phyloP scores from a whole-genome alignment of 345 rosid species.

The Eucalyptus regnans region DNA sequence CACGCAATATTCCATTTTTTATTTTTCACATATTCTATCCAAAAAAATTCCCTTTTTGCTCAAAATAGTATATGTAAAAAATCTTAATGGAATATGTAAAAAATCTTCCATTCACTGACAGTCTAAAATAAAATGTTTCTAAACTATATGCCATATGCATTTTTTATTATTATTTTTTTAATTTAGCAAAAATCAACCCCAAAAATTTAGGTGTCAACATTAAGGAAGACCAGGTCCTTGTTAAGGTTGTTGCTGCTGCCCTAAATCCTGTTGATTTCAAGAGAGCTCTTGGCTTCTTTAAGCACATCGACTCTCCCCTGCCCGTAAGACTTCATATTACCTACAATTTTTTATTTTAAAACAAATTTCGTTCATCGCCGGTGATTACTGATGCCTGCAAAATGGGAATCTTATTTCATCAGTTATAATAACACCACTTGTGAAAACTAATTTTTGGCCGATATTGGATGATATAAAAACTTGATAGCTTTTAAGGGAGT shows the following conservation, averaged over 20 bases:
- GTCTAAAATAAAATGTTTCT: no score
- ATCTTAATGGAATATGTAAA: no score
- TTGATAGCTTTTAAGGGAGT: no score
- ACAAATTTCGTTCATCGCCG: neutral
- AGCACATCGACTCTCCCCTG: constrained; percentile 69
- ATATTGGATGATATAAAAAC: neutral
- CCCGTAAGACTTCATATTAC: constrained; percentile 28
- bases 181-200: no score
- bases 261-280: constrained; percentile 82
- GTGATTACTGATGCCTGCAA: neutral
- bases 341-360: neutral
- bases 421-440: neutral
- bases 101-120: no score
- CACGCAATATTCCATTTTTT: no score
- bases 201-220: no score
- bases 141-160: no score
- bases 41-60: no score
- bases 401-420: neutral
- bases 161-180: no score
- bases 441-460: neutral
- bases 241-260: constrained; percentile 73
- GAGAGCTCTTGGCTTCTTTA: constrained; percentile 64
- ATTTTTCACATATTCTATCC: no score
- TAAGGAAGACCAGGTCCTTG: constrained; percentile 71
- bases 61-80: no score